phyloP scores from a whole-genome alignment of 1,139 yeast species.

The Sugiyamaella grinbergsii region DNA sequence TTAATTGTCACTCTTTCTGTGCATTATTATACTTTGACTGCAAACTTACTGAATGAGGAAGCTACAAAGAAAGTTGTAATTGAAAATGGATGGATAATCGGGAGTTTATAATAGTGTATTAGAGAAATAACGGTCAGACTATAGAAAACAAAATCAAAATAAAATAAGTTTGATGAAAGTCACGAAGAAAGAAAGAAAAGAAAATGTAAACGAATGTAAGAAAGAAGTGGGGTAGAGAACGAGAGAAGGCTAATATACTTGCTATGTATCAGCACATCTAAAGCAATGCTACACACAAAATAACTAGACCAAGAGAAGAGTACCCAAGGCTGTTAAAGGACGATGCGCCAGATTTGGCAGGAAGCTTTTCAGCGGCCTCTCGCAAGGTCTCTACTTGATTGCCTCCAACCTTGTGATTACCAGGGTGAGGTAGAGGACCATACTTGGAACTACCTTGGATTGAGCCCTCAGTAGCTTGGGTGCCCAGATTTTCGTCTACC shows the following conservation, averaged over 20 bases:
- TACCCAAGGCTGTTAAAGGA: constrained; percentile 6
- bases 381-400: not conserved
- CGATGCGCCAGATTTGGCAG: constrained; percentile 14
- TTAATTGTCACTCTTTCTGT: not conserved
- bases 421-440: not conserved
- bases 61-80: constrained; percentile 11
- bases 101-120: constrained; percentile 4
- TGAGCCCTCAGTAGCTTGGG: not conserved
- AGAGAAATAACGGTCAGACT: too few relatives aligned
- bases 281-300: constrained; percentile 10
- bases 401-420: not conserved
- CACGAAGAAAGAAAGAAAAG: not conserved
- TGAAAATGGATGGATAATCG: constrained; percentile 10
- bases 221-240: not conserved
- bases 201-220: not conserved
- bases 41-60: constrained; percentile 1
- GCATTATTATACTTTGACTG: not conserved
- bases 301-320: constrained; percentile 13
- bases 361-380: constrained; percentile 5
- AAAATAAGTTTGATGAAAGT: constrained; percentile 7
- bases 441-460: not conserved
- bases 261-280: constrained; percentile 8
- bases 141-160: constrained; percentile 4
- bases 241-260: constrained; percentile 11
- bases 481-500: constrained; percentile 5